phyloP scores from a whole-genome alignment of 306 rosid genomes.

The Sphenostylis stenocarpa region DNA sequence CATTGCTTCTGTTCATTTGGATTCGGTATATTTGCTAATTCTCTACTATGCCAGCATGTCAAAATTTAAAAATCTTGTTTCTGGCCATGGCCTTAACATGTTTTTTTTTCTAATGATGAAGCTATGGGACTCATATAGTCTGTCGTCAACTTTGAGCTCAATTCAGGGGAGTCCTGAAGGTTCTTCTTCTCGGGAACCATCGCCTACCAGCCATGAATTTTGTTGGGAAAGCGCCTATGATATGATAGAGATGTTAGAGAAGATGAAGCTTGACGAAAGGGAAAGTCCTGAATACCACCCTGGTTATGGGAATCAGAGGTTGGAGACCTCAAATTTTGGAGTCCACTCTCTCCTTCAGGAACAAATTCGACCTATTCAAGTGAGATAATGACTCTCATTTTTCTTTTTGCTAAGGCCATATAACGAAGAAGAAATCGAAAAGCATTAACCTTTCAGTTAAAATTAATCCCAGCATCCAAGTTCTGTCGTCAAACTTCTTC shows the following conservation, averaged over 20 bases:
- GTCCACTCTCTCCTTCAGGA: constrained; percentile 22
- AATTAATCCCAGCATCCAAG: too few relatives aligned
- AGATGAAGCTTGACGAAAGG: constrained; percentile 36
- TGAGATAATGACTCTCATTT: too few relatives aligned
- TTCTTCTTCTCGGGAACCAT: constrained; percentile 44
- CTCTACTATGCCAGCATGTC: neutral
- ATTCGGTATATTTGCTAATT: constrained; percentile 38
- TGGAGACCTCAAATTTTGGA: constrained; percentile 12
- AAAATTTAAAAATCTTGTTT: neutral
- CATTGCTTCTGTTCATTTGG: constrained; percentile 30
- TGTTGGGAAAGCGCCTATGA: constrained; percentile 23
- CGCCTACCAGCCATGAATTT: constrained; percentile 30
- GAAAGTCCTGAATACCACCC: constrained; percentile 6
- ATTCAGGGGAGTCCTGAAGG: constrained; percentile 52
- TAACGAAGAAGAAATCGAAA: neutral
- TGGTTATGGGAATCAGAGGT: constrained; percentile 11
- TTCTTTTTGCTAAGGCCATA: neutral
- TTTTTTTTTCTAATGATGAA: constrained; percentile 18
- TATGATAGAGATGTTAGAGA: constrained; percentile 42
- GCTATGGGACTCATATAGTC: constrained; percentile 50
- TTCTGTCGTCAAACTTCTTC: too few relatives aligned
- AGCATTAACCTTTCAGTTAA: too few relatives aligned
- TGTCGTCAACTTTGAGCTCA: constrained; percentile 49
- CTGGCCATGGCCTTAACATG: neutral
- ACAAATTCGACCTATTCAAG: constrained; percentile 58